Evolutionary conservation across 192 early-diverging fungal genomes (phyloP).

Genomic region (Umbelopsis vinacea): DNA sequence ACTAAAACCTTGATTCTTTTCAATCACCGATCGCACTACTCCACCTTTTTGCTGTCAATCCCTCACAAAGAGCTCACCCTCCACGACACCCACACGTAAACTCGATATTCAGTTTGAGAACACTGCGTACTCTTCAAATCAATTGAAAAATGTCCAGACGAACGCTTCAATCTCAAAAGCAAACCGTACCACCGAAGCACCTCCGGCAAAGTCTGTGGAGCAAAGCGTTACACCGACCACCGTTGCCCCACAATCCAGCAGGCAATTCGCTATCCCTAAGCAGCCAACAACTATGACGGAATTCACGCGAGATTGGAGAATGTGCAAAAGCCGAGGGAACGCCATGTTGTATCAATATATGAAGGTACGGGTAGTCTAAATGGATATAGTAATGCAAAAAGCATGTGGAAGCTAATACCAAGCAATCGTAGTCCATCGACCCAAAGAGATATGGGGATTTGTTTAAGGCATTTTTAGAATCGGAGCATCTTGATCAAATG

Average conservation of each 20-base stretch:
- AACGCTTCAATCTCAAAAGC: neutral
- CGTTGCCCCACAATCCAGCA: neutral
- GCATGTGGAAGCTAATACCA: neutral
- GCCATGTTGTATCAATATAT: constrained; percentile 60
- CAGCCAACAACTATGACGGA: constrained; percentile 65
- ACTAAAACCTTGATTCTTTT: no score
- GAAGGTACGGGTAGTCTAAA: constrained; percentile 53
- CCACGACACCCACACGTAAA: neutral
- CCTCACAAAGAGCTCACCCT: neutral
- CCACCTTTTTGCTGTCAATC: no score
- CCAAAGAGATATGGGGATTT: constrained; percentile 21
- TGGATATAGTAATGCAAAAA: neutral
- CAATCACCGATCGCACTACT: no score
- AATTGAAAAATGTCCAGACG: neutral
- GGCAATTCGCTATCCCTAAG: constrained; percentile 17
- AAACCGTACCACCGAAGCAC: neutral
- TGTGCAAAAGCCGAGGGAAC: constrained; percentile 49
- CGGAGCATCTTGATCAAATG: constrained; percentile 55
- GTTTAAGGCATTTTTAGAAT: constrained; percentile 54
- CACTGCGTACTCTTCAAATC: neutral
- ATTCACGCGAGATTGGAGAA: constrained; percentile 77
- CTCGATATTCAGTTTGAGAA: constrained; percentile 1
- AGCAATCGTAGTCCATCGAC: neutral
- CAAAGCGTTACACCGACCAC: constrained; percentile 3
- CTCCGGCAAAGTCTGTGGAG: neutral